Conservation (phyloP, 768 basidiomycete genomes). For the Cystofilobasidium ferigula region DNA sequence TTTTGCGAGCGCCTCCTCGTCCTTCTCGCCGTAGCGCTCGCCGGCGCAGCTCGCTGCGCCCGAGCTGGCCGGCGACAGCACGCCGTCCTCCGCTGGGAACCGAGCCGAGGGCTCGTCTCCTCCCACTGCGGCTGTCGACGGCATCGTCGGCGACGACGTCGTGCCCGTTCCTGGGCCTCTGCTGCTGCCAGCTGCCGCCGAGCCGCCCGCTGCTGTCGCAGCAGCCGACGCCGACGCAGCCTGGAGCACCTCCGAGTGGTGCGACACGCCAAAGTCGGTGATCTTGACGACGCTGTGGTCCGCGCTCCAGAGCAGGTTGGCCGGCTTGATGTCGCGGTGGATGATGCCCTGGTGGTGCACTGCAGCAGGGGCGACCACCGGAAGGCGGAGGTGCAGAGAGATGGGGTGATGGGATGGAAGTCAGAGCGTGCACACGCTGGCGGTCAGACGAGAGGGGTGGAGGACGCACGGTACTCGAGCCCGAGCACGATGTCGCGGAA, state of each 20-base stretch:
- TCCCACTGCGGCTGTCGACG: too few relatives aligned
- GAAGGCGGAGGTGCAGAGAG: not conserved
- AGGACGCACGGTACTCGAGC: conserved; percentile 75
- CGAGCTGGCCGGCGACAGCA: conserved; percentile 41
- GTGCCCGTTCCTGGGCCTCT: too few relatives aligned
- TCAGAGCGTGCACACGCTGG: not conserved
- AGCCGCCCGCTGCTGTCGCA: conserved; percentile 41
- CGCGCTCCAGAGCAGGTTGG: conserved; percentile 82
- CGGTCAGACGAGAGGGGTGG: too few relatives aligned
- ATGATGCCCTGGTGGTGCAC: conserved; percentile 98
- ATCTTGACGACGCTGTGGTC: conserved; percentile 89
- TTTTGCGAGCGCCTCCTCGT: conserved; percentile 76
- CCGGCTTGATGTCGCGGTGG: conserved; percentile 98
- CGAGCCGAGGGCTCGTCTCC: too few relatives aligned
- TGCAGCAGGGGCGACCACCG: conserved; percentile 36
- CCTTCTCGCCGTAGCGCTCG: conserved; percentile 42
- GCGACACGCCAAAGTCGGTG: conserved; percentile 94
- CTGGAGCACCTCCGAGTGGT: conserved; percentile 81
- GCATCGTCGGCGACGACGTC: too few relatives aligned
- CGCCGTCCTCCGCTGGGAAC: too few relatives aligned
- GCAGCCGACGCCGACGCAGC: conserved; percentile 41
- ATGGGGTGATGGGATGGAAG: not conserved
- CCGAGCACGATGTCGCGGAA: conserved; percentile 89
- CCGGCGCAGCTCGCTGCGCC: conserved; percentile 37
- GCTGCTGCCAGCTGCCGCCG: conserved; percentile 28